Evolutionary conservation across 2,329 filamentous ascomycete species (phyloP).

Genomic region (Colletotrichum ledebouriae): DNA sequence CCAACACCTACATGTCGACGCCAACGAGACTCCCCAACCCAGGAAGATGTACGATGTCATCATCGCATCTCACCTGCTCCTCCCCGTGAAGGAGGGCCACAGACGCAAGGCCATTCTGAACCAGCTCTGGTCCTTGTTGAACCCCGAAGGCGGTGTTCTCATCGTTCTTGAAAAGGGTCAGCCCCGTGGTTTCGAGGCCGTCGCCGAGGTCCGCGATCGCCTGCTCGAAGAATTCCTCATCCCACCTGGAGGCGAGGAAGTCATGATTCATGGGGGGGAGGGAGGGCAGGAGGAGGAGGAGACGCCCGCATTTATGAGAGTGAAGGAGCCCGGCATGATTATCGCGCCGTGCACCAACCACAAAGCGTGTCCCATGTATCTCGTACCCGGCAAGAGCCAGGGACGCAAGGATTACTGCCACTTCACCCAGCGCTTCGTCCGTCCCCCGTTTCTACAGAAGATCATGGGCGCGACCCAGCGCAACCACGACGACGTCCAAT

Average conservation of each 20-base stretch:
- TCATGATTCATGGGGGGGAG: constrained; percentile 45
- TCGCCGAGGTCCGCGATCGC: constrained; percentile 85
- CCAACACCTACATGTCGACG: constrained; percentile 70
- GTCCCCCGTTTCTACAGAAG: constrained; percentile 84
- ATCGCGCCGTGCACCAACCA: constrained; percentile 91
- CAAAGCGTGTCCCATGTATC: constrained; percentile 88
- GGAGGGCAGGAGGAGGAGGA: constrained; percentile 58
- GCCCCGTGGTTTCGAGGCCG: constrained; percentile 90
- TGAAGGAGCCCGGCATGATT: constrained; percentile 73
- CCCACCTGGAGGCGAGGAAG: constrained; percentile 63
- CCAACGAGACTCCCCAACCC: constrained; percentile 64
- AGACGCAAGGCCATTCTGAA: constrained; percentile 83
- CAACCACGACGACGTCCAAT: constrained; percentile 92
- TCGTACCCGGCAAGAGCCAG: constrained; percentile 73
- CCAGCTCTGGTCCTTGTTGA: constrained; percentile 90
- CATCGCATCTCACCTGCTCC: constrained; percentile 86
- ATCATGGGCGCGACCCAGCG: constrained; percentile 76
- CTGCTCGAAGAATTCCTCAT: constrained; percentile 82
- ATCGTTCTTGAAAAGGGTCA: constrained; percentile 92
- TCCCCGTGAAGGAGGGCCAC: constrained; percentile 81
- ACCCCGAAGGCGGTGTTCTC: constrained; percentile 86
- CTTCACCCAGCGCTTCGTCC: constrained; percentile 89
- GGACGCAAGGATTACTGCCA: constrained; percentile 92
- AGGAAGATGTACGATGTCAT: constrained; percentile 91
- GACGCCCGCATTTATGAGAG: constrained; percentile 52